Conservation (phyloP, 345 rosid genomes). For the Brassica carinata region DNA sequence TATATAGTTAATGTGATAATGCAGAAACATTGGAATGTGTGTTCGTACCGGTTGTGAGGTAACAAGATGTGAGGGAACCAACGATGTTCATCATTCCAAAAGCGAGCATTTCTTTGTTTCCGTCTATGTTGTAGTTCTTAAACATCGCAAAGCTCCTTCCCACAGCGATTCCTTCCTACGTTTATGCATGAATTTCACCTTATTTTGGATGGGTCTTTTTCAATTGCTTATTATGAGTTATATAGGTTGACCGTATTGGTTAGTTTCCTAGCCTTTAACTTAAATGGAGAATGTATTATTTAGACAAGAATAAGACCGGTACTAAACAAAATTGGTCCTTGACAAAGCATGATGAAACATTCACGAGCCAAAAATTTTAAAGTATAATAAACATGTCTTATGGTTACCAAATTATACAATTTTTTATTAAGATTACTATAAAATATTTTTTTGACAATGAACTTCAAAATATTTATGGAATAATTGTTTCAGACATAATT, state of each 20-base stretch:
- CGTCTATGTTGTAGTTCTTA: constrained; percentile 89
- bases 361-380: neutral
- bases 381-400: neutral
- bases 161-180: constrained; percentile 94
- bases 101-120: constrained; percentile 98
- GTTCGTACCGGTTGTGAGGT: constrained; percentile 69
- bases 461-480: neutral
- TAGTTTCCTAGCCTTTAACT: neutral
- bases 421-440: neutral
- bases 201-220: neutral
- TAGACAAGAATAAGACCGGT: neutral
- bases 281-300: neutral
- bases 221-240: neutral
- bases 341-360: neutral
- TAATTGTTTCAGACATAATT: neutral
- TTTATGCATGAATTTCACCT: neutral
- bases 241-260: neutral
- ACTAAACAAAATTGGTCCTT: neutral
- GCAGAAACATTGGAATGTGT: neutral
- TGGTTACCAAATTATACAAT: neutral
- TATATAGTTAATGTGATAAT: neutral
- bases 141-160: constrained; percentile 94
- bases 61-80: constrained; percentile 93
- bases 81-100: constrained; percentile 91
- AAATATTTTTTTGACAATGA: neutral